Base-by-base conservation (phyloP, 2,329 filamentous ascomycete genomes). In the Myriosclerotinia scirpicola region DNA sequence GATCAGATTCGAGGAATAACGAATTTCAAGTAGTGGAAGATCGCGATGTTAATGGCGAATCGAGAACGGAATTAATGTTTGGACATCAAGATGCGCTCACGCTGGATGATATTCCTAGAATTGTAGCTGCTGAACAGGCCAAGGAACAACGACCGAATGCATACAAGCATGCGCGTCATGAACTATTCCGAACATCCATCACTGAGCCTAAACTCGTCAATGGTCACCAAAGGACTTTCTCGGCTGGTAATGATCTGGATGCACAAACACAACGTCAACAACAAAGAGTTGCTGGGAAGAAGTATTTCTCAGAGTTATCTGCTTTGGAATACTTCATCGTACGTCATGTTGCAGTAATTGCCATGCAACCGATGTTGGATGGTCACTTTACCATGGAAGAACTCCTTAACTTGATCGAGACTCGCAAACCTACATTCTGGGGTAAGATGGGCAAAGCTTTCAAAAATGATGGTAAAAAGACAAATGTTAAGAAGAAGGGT, bases 241-340 rank as follows among this genome's bases (percentile, higher is more conserved):
- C 88, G 78, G 75, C 85, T 81, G 70, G 84, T 63, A 81, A 82
- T 61, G 83, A 84, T 26, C 74, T 82, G 7, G 85, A 86, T 40
- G 74, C 78, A 30, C 71, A 75, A 64, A 78, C 76, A 26, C 74
- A 75, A 15, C 78, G 79, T 12, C 87, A 90, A 44, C 79, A 80
- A 11, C 80, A 85, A 7, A 68, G 72, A 67, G 70, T 67, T 50
- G 69, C 72, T 22, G 79, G 83, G 1, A 92, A 94, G 75, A 91
- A 89, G 73, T 99, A 96, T 79, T 99, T 99, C 77, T 97, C 95
- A 0, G 95, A 99, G 76, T 84, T 99, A 7, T 96, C 95, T 2
- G 93, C 92, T 0, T 82, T 99, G 40, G 95, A 99, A 76, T 98
- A 97, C 76, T 98, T 99, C 78, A 98, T 98, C 73, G 91, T 98